Conservation (phyloP, 257 asterid genomes). For the Paulownia fortunei region DNA sequence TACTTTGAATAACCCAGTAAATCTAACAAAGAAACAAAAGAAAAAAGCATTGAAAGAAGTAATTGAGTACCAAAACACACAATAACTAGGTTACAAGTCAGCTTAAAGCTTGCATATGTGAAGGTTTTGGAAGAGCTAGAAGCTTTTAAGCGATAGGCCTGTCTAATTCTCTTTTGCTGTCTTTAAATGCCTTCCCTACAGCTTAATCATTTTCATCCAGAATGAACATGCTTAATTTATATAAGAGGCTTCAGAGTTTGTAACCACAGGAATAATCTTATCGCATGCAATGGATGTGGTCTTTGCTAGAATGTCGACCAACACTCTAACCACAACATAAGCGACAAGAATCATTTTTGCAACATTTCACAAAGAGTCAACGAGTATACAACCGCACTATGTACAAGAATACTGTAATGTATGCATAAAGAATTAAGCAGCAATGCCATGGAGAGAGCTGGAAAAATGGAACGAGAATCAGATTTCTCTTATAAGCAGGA, state of each 20-base stretch:
- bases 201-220: neutral
- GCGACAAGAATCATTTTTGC: no score
- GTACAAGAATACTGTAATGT: neutral
- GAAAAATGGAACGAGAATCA: neutral
- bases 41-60: neutral
- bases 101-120: neutral
- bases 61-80: neutral
- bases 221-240: neutral
- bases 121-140: neutral
- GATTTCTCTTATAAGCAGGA: neutral
- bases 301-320: no score
- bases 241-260: no score
- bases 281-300: no score
- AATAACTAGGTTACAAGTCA: neutral
- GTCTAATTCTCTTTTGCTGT: no score
- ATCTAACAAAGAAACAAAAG: neutral
- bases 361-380: no score
- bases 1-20: neutral
- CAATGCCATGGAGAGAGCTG: slow-evolving; percentile 2
- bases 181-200: no score
- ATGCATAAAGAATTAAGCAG: slow-evolving; percentile 3
- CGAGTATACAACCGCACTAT: neutral
- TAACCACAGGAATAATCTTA: no score
- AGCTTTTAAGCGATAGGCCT: no score
- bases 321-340: no score